Evolutionary conservation across 139 green algal genomes (phyloP).

Genomic region (Chlorella sp.): DNA sequence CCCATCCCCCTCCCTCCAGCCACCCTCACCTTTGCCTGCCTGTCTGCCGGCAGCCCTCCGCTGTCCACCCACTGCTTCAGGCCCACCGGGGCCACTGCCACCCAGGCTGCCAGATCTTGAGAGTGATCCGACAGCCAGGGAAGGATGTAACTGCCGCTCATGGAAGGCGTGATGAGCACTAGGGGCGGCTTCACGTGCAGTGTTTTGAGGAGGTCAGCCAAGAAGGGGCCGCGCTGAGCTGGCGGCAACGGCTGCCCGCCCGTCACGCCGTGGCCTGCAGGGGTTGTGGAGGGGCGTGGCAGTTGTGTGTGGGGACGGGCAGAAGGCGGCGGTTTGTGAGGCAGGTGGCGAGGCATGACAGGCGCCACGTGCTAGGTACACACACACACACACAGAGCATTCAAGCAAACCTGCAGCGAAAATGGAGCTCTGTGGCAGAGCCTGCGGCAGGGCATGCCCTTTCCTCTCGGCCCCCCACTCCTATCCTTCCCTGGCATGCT

Average conservation of each 20-base stretch:
- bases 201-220: neutral
- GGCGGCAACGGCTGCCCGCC: neutral
- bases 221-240: neutral
- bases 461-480: too few species aligned
- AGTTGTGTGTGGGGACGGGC: too few species aligned
- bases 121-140: constrained; percentile 19
- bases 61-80: neutral
- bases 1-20: too few species aligned
- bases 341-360: too few species aligned
- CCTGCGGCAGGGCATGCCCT: too few species aligned
- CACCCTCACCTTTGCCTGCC: neutral
- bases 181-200: neutral
- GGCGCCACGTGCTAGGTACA: too few species aligned
- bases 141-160: constrained; percentile 20
- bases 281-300: neutral
- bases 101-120: constrained; percentile 10
- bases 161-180: neutral
- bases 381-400: too few species aligned
- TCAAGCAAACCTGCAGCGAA: too few species aligned
- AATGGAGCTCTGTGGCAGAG: too few species aligned
- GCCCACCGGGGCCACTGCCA: constrained; percentile 32
- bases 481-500: too few species aligned
- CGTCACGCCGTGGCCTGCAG: constrained; percentile 24
- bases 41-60: neutral
- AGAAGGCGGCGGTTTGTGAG: too few species aligned